Percentiles rank a stretch among this genome's conserved stretches.
phyloP scores from a whole-genome alignment of 306 rosid genomes.

The Rubus idaeus region DNA sequence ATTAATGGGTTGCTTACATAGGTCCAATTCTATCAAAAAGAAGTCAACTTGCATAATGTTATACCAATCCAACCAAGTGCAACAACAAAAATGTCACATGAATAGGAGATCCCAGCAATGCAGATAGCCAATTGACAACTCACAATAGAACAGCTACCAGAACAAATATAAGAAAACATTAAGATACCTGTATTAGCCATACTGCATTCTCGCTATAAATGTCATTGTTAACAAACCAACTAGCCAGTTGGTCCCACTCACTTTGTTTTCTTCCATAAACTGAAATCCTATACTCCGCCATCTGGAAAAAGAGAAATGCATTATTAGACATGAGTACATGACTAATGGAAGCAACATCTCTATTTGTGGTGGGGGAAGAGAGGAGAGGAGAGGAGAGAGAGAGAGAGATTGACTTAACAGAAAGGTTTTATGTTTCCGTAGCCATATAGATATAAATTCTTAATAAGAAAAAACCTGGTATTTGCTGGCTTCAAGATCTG shows the following conservation, averaged over 20 bases:
- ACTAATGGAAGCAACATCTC: not conserved
- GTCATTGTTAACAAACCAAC: conserved; percentile 87
- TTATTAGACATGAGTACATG: not conserved
- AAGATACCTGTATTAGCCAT: conserved; percentile 86
- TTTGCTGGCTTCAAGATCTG: conserved; percentile 83
- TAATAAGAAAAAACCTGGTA: conserved; percentile 55
- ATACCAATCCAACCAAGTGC: not conserved
- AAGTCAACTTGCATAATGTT: not conserved
- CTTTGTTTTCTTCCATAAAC: conserved; percentile 90
- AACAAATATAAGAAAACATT: conserved; percentile 17
- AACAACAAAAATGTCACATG: not conserved
- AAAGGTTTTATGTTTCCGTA: not conserved
- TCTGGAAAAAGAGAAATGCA: conserved; percentile 40
- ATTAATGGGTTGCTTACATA: too few species aligned
- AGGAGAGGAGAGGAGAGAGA: not conserved
- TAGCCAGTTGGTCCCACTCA: conserved; percentile 93
- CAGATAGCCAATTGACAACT: conserved; percentile 21
- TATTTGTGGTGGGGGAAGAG: conserved; percentile 13
- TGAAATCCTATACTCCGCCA: conserved; percentile 94
- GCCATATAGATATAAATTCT: not conserved
- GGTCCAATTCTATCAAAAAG: too few species aligned
- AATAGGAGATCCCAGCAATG: conserved; percentile 3
- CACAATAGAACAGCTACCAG: conserved; percentile 4
- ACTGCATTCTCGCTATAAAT: conserved; percentile 77
- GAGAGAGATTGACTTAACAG: too few species aligned